These are phyloP conservation scores for Cyclanthera cordifolia DNA, from an alignment of 306 rosid genomes.

Conservation along the genomic window DNA sequence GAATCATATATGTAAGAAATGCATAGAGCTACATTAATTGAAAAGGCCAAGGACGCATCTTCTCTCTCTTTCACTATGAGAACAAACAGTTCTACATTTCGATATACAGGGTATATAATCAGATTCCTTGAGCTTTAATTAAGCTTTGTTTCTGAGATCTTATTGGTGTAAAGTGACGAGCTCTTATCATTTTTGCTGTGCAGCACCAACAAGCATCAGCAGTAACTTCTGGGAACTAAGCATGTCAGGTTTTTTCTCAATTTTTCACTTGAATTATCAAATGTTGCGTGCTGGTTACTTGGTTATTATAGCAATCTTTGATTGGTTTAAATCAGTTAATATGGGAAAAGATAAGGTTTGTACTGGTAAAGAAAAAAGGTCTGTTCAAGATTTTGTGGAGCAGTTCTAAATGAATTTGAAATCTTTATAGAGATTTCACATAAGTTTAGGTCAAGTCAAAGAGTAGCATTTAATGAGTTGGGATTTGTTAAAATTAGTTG, in stretches of 20 bases:
- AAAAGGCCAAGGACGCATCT: neutral
- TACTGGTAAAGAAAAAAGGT: no score
- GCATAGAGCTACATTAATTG: neutral
- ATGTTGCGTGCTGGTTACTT: neutral
- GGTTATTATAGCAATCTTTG: neutral
- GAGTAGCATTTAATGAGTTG: no score
- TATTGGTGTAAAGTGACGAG: neutral
- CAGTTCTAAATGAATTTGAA: no score
- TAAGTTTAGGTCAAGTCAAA: no score
- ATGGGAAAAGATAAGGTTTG: no score
- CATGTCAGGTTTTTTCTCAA: neutral
- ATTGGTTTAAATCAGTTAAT: no score
- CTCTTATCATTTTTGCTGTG: no score
- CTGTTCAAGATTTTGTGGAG: no score
- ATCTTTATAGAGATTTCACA: no score
- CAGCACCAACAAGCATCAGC: neutral
- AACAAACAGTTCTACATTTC: neutral
- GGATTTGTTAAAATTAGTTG: no score
- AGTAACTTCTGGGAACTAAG: neutral
- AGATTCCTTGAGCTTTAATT: neutral
- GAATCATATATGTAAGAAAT: neutral
- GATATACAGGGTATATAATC: neutral
- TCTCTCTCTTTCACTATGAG: neutral
- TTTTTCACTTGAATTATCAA: neutral
- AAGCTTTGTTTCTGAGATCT: neutral